These are phyloP conservation scores for Trichomonascaceae sp. DNA, from an alignment of 1,139 yeast genomes.

Conservation along the genomic window DNA sequence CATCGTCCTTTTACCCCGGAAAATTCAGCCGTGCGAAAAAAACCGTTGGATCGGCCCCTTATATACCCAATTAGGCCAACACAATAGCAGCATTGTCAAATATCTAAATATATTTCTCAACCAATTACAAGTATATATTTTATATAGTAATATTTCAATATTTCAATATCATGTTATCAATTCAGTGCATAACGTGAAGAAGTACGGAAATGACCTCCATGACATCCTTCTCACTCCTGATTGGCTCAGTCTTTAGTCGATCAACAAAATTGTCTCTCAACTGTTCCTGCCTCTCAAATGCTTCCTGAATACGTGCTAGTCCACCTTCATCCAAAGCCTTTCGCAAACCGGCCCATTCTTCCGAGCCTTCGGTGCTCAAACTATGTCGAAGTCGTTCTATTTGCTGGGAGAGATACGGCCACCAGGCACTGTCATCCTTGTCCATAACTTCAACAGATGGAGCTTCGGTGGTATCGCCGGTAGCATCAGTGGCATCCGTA, in stretches of 20 bases:
- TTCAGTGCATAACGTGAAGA: neutral
- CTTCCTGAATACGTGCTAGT: conserved; percentile 7
- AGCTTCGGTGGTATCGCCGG: neutral
- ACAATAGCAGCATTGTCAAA: too few species aligned
- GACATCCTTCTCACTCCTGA: neutral
- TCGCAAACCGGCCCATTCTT: conserved; percentile 5
- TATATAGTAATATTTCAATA: neutral
- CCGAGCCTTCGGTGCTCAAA: neutral
- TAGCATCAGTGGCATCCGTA: neutral
- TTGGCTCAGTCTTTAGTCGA: neutral
- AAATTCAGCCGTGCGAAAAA: conserved; percentile 4
- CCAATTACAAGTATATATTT: neutral
- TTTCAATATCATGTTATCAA: neutral
- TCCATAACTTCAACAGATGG: neutral
- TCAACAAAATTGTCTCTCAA: neutral
- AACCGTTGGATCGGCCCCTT: conserved; percentile 5
- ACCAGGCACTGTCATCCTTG: conserved; percentile 3
- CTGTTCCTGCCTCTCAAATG: conserved; percentile 4
- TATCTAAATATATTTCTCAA: neutral
- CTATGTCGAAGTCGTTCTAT: conserved; percentile 4
- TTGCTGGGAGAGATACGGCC: conserved; percentile 4
- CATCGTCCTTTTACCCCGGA: conserved; percentile 3
- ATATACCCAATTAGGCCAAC: neutral
- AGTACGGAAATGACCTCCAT: neutral
- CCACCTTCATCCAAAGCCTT: conserved; percentile 7